Percentiles rank a stretch among this genome's conserved stretches.
These are phyloP conservation scores for Metschnikowia corniflorae DNA, from an alignment of 805 yeast genomes.

Conservation along the genomic window DNA sequence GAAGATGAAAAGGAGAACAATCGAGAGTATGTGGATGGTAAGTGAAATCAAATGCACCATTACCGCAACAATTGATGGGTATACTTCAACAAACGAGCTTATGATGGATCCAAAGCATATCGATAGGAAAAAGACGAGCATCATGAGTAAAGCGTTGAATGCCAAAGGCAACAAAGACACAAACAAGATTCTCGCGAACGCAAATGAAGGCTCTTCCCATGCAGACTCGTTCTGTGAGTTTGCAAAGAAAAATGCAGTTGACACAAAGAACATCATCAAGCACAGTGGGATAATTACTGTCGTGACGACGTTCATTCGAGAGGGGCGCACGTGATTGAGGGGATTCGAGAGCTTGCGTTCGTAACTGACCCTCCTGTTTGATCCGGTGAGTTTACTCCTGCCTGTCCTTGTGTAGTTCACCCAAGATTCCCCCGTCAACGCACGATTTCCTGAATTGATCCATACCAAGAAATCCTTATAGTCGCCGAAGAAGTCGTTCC, in stretches of 20 bases:
- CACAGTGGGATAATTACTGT: conserved; percentile 41
- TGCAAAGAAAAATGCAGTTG: conserved; percentile 49
- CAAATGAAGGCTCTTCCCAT: conserved; percentile 33
- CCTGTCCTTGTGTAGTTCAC: conserved; percentile 12
- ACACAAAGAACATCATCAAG: conserved; percentile 30
- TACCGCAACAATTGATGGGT: conserved; percentile 54
- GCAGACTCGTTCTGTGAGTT: conserved; percentile 50
- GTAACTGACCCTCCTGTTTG: conserved; percentile 10
- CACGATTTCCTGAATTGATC: conserved; percentile 40
- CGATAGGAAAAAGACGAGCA: conserved; percentile 44
- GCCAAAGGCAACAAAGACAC: conserved; percentile 47
- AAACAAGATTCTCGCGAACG: conserved; percentile 42
- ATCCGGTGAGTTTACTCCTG: conserved; percentile 15
- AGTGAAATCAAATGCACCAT: conserved; percentile 10
- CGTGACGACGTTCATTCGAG: conserved; percentile 40
- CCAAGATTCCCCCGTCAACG: conserved; percentile 10
- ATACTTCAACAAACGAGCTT: conserved; percentile 38
- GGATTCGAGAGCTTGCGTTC: conserved; percentile 37
- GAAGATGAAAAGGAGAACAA: conserved; percentile 57
- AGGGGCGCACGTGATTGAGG: conserved; percentile 48
- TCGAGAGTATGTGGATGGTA: conserved; percentile 50
- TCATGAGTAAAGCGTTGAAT: conserved; percentile 39
- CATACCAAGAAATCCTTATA: conserved; percentile 91
- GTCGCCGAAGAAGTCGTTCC: conserved; percentile 94
- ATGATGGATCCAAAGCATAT: conserved; percentile 48